A percentile compares a stretch with the other conserved stretches of the same genome.
These are phyloP conservation scores for Lentinula lateritia DNA, from an alignment of 768 basidiomycete species.

Conservation along the genomic window DNA sequence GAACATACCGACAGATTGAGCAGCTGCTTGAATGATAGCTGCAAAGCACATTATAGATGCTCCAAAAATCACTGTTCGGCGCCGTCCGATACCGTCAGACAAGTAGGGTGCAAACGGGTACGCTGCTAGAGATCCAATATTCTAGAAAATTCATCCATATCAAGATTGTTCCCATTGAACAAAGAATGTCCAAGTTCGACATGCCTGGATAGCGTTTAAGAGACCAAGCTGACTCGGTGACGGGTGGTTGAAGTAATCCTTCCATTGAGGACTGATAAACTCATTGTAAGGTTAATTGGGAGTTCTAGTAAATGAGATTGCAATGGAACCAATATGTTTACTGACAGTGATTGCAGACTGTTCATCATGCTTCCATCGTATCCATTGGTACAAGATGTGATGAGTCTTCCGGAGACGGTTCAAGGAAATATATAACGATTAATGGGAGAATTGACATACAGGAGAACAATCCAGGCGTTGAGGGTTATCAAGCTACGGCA, in stretches of 20 bases:
- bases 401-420: constrained; percentile 19
- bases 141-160: constrained; percentile 13
- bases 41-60: constrained; percentile 41
- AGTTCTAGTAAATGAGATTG: constrained; percentile 2
- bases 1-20: constrained; percentile 29
- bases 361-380: constrained; percentile 53
- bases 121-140: constrained; percentile 42
- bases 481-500: constrained; percentile 31
- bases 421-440: not conserved
- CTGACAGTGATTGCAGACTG: constrained; percentile 41
- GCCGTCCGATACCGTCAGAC: constrained; percentile 41
- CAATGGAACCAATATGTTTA: too few species aligned
- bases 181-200: not conserved
- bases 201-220: constrained; percentile 42
- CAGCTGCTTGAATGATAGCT: constrained; percentile 31
- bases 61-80: constrained; percentile 37
- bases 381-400: constrained; percentile 47
- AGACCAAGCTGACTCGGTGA: constrained; percentile 36
- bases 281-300: constrained; percentile 24
- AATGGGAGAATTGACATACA: constrained; percentile 15
- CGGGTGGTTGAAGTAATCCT: constrained; percentile 37
- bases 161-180: not conserved
- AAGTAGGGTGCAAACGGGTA: constrained; percentile 43
- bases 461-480: constrained; percentile 41
- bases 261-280: constrained; percentile 38